A percentile compares a stretch with the other conserved stretches of the same genome.
Conservation (phyloP, 139 green algal species). For the Micractinium conductrix region DNA sequence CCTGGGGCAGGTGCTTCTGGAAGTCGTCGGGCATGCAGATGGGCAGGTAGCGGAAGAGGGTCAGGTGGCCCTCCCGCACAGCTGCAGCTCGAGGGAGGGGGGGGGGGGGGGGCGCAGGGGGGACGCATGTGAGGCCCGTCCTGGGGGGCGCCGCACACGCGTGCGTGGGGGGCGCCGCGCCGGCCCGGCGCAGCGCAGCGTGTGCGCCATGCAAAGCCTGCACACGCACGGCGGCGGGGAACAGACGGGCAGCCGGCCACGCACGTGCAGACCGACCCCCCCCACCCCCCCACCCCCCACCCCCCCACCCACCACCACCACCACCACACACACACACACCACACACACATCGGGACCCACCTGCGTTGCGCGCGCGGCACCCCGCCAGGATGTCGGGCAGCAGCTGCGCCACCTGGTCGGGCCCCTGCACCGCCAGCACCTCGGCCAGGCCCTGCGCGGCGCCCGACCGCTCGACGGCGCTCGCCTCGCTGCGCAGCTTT, state of each 20-base stretch:
- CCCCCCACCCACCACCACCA: too few relatives aligned
- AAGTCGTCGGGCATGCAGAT: slow-evolving; percentile 47
- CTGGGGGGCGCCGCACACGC: too few relatives aligned
- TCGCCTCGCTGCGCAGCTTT: slow-evolving; percentile 75
- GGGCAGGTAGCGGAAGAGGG: slow-evolving; percentile 78
- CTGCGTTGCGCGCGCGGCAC: slow-evolving; percentile 48
- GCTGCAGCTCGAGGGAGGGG: slow-evolving; percentile 18
- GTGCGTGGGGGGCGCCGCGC: too few relatives aligned
- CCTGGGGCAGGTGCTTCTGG: slow-evolving; percentile 24
- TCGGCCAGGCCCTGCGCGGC: slow-evolving; percentile 87
- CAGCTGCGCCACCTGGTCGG: slow-evolving; percentile 72
- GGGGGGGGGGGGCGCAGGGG: neutral
- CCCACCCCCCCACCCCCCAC: neutral
- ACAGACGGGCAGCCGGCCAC: too few relatives aligned
- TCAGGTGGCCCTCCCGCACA: slow-evolving; percentile 91
- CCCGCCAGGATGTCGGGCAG: slow-evolving; percentile 86
- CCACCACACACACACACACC: too few relatives aligned
- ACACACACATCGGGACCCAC: too few relatives aligned
- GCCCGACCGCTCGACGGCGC: slow-evolving; percentile 66
- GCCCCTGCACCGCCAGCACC: slow-evolving; percentile 87
- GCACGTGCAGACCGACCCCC: neutral
- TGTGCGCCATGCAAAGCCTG: neutral
- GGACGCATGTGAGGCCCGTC: neutral
- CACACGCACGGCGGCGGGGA: neutral
- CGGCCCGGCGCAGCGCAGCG: too few relatives aligned